Percentiles rank a stretch among this genome's conserved stretches.
Evolutionary conservation across 2,329 filamentous ascomycete genomes (phyloP).

Genomic region (Sporothrix inflata): DNA sequence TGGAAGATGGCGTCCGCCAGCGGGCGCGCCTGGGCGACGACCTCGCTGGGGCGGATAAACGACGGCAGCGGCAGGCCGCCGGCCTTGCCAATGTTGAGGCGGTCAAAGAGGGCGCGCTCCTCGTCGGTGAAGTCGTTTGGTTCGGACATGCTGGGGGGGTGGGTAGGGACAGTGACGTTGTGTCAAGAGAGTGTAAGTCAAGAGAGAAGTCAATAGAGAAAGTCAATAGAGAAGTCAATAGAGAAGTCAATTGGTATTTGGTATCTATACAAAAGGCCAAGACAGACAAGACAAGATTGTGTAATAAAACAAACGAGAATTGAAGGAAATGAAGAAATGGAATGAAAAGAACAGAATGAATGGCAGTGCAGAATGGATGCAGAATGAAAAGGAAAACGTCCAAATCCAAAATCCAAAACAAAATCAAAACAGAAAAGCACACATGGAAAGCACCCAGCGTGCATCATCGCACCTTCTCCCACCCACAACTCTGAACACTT

Average conservation of each 20-base stretch:
- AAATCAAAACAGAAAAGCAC: background rate
- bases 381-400: background rate
- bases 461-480: too few species aligned
- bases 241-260: conserved; percentile 16
- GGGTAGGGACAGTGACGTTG: background rate
- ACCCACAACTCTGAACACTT: conserved; percentile 26
- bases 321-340: background rate
- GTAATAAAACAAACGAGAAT: background rate
- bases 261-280: background rate
- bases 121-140: conserved; percentile 32
- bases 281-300: background rate
- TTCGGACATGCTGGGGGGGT: conserved; percentile 15
- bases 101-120: conserved; percentile 32
- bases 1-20: conserved; percentile 30
- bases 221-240: background rate
- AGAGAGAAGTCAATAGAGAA: background rate
- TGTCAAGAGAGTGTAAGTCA: background rate
- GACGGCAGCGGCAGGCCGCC: conserved; percentile 32
- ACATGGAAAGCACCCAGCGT: too few species aligned
- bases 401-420: background rate
- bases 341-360: background rate
- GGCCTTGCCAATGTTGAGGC: conserved; percentile 33
- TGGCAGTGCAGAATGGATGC: too few species aligned
- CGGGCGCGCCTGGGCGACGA: conserved; percentile 16
- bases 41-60: conserved; percentile 33